Evolutionary conservation across 108 stramenopile species (phyloP).

Genomic region (Cyclotella cryptica): DNA sequence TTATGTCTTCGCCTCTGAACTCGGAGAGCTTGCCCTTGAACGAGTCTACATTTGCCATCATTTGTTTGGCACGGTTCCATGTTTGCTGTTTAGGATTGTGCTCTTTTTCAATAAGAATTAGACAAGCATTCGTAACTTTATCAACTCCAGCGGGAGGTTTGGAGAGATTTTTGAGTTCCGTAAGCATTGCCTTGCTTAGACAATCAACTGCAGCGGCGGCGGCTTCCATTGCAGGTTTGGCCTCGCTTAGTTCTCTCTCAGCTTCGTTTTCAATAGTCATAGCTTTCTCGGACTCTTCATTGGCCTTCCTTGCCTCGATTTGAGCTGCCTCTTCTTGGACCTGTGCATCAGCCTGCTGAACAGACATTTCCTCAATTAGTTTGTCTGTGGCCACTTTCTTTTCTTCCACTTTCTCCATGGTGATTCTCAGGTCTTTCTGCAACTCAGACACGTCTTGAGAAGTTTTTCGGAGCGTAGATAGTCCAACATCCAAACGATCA

Average conservation of each 20-base stretch:
- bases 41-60: slow-evolving; percentile 90
- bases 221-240: slow-evolving; percentile 92
- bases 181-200: slow-evolving; percentile 86
- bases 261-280: slow-evolving; percentile 81
- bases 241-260: slow-evolving; percentile 82
- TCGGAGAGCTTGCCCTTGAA: slow-evolving; percentile 77
- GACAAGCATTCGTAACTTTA: slow-evolving; percentile 82
- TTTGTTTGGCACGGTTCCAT: slow-evolving; percentile 90
- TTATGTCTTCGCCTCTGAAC: slow-evolving; percentile 79
- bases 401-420: slow-evolving; percentile 88
- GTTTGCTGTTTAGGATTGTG: slow-evolving; percentile 77
- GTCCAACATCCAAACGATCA: slow-evolving; percentile 88
- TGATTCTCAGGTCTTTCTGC: slow-evolving; percentile 83
- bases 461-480: slow-evolving; percentile 86
- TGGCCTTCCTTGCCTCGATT: slow-evolving; percentile 77
- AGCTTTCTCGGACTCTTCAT: slow-evolving; percentile 72
- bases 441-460: slow-evolving; percentile 87
- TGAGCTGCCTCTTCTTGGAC: slow-evolving; percentile 83
- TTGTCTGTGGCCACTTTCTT: slow-evolving; percentile 85
- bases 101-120: slow-evolving; percentile 89
- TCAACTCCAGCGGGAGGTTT: slow-evolving; percentile 86
- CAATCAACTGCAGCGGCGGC: slow-evolving; percentile 88
- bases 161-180: slow-evolving; percentile 82
- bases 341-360: slow-evolving; percentile 81
- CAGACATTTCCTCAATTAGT: slow-evolving; percentile 84